Evolutionary conservation across 805 yeast genomes (phyloP).

Genomic region (Lachancea cidri): DNA sequence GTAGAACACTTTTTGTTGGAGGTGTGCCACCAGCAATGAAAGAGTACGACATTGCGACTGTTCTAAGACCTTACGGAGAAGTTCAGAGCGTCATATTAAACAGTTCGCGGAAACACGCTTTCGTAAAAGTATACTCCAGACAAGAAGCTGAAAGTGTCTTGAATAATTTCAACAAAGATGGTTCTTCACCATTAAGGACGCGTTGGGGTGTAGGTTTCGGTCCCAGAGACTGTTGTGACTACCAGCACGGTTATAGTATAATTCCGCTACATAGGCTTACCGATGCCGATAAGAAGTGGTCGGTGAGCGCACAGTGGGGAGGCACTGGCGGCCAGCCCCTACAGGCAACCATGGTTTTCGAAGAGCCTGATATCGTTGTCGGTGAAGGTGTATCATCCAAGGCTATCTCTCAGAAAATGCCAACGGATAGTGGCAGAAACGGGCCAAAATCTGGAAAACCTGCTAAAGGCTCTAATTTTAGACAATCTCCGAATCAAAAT

Average conservation of each 20-base stretch:
- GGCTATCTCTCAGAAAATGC: conserved; percentile 88
- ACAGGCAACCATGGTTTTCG: conserved; percentile 74
- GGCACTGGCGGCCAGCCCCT: conserved; percentile 90
- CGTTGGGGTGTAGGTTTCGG: conserved; percentile 99
- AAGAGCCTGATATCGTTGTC: conserved; percentile 96
- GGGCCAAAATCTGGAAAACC: conserved; percentile 72
- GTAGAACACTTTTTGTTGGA: conserved; percentile 90
- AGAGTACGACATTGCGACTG: conserved; percentile 62
- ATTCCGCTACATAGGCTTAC: conserved; percentile 86
- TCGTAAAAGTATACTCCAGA: conserved; percentile 89
- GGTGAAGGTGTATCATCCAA: conserved; percentile 92
- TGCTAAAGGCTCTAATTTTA: conserved; percentile 12
- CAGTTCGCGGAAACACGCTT: conserved; percentile 89
- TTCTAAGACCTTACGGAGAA: conserved; percentile 79
- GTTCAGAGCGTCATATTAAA: conserved; percentile 88
- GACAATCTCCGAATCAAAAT: conserved; percentile 32
- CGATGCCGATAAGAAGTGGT: conserved; percentile 91
- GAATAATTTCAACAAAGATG: conserved; percentile 64
- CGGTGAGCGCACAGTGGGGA: conserved; percentile 89
- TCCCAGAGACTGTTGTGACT: conserved; percentile 96
- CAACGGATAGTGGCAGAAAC: conserved; percentile 78
- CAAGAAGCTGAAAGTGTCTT: conserved; percentile 84
- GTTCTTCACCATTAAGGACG: conserved; percentile 62
- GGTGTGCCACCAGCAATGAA: conserved; percentile 85
- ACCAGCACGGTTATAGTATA: conserved; percentile 81